phyloP scores from a whole-genome alignment of 768 basidiomycete genomes.

The Auriscalpium microsporum region DNA sequence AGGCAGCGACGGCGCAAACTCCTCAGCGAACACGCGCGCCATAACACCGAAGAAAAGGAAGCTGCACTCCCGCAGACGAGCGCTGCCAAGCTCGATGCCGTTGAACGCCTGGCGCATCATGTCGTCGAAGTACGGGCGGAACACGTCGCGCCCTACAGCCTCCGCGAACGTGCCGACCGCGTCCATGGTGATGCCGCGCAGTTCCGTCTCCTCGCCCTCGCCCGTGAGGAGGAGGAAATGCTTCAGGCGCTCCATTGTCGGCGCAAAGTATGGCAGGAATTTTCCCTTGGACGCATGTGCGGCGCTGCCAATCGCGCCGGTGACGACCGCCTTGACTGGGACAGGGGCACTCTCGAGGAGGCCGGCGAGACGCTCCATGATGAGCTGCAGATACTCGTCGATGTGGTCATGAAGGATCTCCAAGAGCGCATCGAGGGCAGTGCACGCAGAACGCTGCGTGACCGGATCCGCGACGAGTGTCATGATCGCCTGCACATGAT shows the following conservation, averaged over 20 bases:
- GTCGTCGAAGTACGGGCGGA: constrained; percentile 92
- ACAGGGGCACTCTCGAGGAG: constrained; percentile 84
- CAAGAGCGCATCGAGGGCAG: constrained; percentile 91
- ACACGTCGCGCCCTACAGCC: constrained; percentile 88
- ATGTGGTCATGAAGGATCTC: constrained; percentile 90
- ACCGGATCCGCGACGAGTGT: constrained; percentile 76
- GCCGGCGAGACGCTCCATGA: constrained; percentile 89
- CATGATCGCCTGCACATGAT: constrained; percentile 65
- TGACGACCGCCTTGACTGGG: constrained; percentile 86
- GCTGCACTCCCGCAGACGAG: constrained; percentile 86
- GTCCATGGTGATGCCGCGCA: constrained; percentile 97
- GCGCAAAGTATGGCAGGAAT: constrained; percentile 91
- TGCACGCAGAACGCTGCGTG: constrained; percentile 91
- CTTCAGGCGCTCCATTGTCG: constrained; percentile 80
- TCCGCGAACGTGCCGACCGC: constrained; percentile 98
- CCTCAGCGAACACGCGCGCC: constrained; percentile 93
- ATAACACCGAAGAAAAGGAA: constrained; percentile 99
- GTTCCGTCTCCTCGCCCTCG: constrained; percentile 87
- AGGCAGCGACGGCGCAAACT: constrained; percentile 83
- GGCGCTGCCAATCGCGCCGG: constrained; percentile 95
- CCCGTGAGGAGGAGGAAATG: constrained; percentile 80
- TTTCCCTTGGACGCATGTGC: constrained; percentile 90
- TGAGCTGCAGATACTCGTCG: constrained; percentile 81
- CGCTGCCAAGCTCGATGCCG: constrained; percentile 78
- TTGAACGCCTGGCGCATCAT: constrained; percentile 95